Conservation (phyloP, 306 rosid genomes). For the barrel medic (Medicago truncatula) region DNA sequence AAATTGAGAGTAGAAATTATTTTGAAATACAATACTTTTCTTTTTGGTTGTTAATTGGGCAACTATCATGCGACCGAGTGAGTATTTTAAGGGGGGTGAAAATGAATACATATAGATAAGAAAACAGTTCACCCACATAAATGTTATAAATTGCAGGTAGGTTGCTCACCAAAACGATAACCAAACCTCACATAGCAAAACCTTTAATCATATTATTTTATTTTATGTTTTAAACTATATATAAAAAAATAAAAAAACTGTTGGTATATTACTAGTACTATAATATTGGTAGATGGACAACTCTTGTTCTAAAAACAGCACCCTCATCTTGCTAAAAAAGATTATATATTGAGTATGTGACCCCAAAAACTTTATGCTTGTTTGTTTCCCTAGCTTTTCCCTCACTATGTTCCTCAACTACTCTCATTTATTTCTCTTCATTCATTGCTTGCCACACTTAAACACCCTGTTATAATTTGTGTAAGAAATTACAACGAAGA, state of each 20-base stretch:
- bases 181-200: slow-evolving; percentile 58
- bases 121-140: slow-evolving; percentile 44
- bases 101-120: slow-evolving; percentile 4
- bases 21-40: too few species aligned
- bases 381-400: background rate
- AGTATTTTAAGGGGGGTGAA: background rate
- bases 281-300: slow-evolving; percentile 20
- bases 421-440: slow-evolving; percentile 77
- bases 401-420: slow-evolving; percentile 74
- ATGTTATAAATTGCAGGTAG: slow-evolving; percentile 59
- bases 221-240: background rate
- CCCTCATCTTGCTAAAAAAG: slow-evolving; percentile 18
- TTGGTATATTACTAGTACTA: background rate
- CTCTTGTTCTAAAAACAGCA: slow-evolving; percentile 6
- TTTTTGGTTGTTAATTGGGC: too few species aligned
- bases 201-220: background rate
- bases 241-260: background rate
- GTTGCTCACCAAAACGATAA: slow-evolving; percentile 71
- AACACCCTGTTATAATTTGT: slow-evolving; percentile 49
- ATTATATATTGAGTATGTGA: slow-evolving; percentile 11
- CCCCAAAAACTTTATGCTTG: background rate
- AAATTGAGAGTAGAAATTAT: too few species aligned
- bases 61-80: too few species aligned
- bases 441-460: slow-evolving; percentile 53
- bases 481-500: slow-evolving; percentile 9